Evolutionary conservation across 1,139 yeast species (phyloP), one percentile per base, ranked within the genome.

Genomic region (Arxiozyma slooffiae): DNA sequence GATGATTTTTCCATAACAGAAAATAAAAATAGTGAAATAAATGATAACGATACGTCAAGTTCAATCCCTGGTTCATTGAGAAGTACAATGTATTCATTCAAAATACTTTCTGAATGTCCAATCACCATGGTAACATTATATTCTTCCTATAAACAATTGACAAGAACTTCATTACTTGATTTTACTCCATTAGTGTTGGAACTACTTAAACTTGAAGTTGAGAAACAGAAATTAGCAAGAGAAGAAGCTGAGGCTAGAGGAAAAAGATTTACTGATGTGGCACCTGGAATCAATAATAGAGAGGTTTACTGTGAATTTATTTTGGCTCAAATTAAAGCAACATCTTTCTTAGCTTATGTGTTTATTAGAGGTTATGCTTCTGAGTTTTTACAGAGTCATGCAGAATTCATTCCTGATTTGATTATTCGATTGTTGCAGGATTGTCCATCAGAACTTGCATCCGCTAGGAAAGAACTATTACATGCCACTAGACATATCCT

Each of bases 291-390:
- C 55, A 79, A 78, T 51, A 87, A 87, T 62, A 77, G 96, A 59
- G 76, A 81, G 20, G 84, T 87, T 0, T 92, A 84, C 68, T 86
- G 94, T 54, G 98, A 94, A 59, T 87, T 92, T 61, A 82, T 92
- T 20, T 72, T 87, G 41, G 94, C 96, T n/a, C 99, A 94, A 68
- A 96, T 94, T 41, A 94, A 94, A 66, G 96, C 97, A 1, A 94
- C 96, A 50, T 88, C 97, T 0, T 92, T 94, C 59, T 73, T 94
- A 62, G 97, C 98, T 0, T 94, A 90, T 66, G 89, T 90, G 1
- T 82, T 84, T 57, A 82, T 94, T 42, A 78, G 97, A 57, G 92
- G 95, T 8, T 85, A 83, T 60, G 82, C 95, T 1, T 77, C 80
- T 37, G 81, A 81, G 47, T 74, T 77, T 50, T 69, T 92, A 57